Percentiles rank a stretch among this genome's conserved stretches.
phyloP scores from a whole-genome alignment of 257 asterid species.

The Solanum boliviense region DNA sequence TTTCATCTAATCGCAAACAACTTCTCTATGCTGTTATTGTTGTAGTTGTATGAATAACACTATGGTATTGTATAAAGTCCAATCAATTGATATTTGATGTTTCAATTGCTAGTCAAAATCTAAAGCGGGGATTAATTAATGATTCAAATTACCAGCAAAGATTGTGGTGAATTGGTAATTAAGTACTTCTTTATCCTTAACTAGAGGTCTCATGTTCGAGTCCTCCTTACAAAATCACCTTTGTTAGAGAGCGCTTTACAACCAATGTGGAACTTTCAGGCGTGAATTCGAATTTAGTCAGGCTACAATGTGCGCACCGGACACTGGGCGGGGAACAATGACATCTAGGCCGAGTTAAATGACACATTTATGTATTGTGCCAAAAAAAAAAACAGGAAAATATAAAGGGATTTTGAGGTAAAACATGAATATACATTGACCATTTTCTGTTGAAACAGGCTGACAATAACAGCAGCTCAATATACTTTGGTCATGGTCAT shows the following conservation, averaged over 20 bases:
- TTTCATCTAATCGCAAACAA: too few relatives aligned
- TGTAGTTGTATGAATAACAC: not conserved
- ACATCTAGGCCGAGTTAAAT: too few relatives aligned
- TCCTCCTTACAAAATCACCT: too few relatives aligned
- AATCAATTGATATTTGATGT: not conserved
- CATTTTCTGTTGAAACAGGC: not conserved
- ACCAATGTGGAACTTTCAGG: fast-evolving
- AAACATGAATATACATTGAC: not conserved
- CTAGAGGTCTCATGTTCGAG: fast-evolving
- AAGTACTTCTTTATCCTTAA: too few relatives aligned
- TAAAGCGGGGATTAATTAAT: too few relatives aligned
- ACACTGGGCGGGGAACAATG: too few relatives aligned
- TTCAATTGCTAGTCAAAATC: not conserved
- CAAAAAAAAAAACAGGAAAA: not conserved
- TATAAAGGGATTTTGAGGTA: not conserved
- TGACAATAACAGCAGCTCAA: not conserved
- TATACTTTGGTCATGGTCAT: not conserved
- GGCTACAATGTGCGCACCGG: too few relatives aligned
- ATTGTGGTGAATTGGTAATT: too few relatives aligned
- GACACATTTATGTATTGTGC: too few relatives aligned
- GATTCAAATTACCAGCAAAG: too few relatives aligned
- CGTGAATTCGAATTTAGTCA: not conserved
- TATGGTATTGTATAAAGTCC: not conserved
- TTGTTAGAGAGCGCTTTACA: too few relatives aligned
- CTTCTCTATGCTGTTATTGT: too few relatives aligned